phyloP scores from a whole-genome alignment of 83 land plant genomes.

The Larix sibirica region DNA sequence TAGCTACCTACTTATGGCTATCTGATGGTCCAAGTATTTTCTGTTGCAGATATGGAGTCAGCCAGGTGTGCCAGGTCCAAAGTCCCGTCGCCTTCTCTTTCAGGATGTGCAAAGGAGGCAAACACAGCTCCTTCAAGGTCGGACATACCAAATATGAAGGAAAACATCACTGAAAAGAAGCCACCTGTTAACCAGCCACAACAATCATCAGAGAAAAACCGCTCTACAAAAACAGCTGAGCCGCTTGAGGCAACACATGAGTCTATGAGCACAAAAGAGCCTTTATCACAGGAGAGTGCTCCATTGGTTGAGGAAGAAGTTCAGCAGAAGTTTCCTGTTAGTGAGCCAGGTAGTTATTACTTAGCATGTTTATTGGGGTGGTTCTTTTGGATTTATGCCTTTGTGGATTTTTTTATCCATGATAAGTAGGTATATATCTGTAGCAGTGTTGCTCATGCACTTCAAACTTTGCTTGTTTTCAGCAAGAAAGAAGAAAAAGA shows the following conservation, averaged over 20 bases:
- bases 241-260: constrained; percentile 64
- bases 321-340: constrained; percentile 59
- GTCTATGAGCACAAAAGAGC: constrained; percentile 57
- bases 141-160: constrained; percentile 19
- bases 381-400: background rate
- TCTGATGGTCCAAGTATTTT: background rate
- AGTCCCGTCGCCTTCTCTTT: constrained; percentile 61
- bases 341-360: constrained; percentile 44
- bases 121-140: constrained; percentile 19
- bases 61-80: constrained; percentile 57
- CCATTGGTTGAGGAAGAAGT: constrained; percentile 65
- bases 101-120: constrained; percentile 65
- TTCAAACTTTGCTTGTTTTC: constrained; percentile 9
- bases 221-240: constrained; percentile 32
- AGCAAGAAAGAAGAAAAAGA: constrained; percentile 62
- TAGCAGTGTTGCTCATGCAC: background rate
- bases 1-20: background rate
- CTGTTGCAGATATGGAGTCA: constrained; percentile 85
- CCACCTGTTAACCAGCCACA: constrained; percentile 23
- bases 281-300: constrained; percentile 62
- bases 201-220: constrained; percentile 33
- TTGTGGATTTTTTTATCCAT: background rate
- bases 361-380: background rate
- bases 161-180: constrained; percentile 24
- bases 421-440: background rate